Evolutionary conservation across 768 basidiomycete species (phyloP).

Genomic region (Calocybe cyanea): DNA sequence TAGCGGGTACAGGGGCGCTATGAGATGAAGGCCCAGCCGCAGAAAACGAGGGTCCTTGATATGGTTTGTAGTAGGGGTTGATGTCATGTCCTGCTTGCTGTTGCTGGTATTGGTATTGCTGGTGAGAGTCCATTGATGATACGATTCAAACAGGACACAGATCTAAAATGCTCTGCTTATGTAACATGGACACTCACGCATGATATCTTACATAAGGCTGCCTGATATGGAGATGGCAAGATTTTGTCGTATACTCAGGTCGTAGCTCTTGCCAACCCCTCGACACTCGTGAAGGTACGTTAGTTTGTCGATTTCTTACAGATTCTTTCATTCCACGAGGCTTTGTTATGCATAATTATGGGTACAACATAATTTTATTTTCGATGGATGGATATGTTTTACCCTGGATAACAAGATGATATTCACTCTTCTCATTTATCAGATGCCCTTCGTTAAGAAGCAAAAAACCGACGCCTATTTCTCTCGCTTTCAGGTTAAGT

Average conservation of each 20-base stretch:
- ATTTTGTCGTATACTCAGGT: conserved; percentile 18
- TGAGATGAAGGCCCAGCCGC: conserved; percentile 64
- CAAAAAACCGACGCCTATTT: conserved; percentile 97
- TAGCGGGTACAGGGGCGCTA: conserved; percentile 77
- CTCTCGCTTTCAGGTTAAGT: conserved; percentile 98
- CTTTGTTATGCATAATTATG: neutral
- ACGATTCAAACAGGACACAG: conserved; percentile 1
- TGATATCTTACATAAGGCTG: conserved; percentile 26
- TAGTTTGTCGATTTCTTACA: neutral
- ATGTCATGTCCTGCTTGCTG: conserved; percentile 54
- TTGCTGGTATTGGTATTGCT: conserved; percentile 48
- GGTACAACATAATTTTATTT: neutral
- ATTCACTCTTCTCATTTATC: conserved; percentile 2
- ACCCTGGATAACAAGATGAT: conserved; percentile 28
- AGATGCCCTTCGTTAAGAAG: conserved; percentile 98
- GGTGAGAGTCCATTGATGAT: conserved; percentile 37
- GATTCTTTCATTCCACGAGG: neutral
- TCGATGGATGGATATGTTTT: conserved; percentile 25
- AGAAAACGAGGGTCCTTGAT: conserved; percentile 71
- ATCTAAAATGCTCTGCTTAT: neutral
- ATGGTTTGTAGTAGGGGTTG: conserved; percentile 81
- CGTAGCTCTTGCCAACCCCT: conserved; percentile 26
- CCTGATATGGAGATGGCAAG: conserved; percentile 13
- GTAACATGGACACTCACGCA: neutral
- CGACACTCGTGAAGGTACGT: conserved; percentile 39